These are phyloP conservation scores for Fonsecaea nubica DNA, from an alignment of 2,329 filamentous ascomycete species.

Conservation along the genomic window DNA sequence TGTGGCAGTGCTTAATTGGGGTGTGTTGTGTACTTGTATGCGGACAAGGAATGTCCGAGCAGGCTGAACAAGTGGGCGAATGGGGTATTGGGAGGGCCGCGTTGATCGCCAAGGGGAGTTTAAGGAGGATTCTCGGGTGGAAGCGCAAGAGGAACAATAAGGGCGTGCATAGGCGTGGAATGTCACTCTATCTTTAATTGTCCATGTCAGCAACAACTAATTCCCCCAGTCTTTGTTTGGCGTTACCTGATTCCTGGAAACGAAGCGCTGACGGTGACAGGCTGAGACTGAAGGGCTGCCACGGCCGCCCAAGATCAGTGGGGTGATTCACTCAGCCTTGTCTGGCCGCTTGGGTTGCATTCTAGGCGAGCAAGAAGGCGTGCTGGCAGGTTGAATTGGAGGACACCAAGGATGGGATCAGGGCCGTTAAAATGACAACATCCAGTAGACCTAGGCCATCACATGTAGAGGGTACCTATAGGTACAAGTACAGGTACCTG, in stretches of 20 bases:
- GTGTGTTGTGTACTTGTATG: not conserved
- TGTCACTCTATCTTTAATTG: constrained; percentile 11
- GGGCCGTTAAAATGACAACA: constrained; percentile 7
- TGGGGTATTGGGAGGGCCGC: not conserved
- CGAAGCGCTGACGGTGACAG: not conserved
- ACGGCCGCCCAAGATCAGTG: not conserved
- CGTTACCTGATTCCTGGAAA: not conserved
- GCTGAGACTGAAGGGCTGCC: not conserved
- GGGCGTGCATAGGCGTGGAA: not conserved
- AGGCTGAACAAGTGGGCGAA: constrained; percentile 2
- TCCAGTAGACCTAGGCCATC: not conserved
- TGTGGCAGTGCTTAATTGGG: not conserved
- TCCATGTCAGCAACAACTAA: not conserved
- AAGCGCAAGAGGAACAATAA: not conserved
- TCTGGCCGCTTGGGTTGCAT: not conserved
- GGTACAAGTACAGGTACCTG: no score
- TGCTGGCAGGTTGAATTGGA: not conserved
- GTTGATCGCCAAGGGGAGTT: not conserved
- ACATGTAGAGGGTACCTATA: no score
- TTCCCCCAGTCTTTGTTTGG: not conserved
- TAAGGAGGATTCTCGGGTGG: constrained; percentile 2
- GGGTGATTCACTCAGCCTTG: not conserved
- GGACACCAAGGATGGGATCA: not conserved
- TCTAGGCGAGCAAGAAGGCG: not conserved
- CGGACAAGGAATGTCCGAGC: constrained; percentile 1